Base-by-base conservation (phyloP, 169 alveolate species). In the Babesia bovis region DNA sequence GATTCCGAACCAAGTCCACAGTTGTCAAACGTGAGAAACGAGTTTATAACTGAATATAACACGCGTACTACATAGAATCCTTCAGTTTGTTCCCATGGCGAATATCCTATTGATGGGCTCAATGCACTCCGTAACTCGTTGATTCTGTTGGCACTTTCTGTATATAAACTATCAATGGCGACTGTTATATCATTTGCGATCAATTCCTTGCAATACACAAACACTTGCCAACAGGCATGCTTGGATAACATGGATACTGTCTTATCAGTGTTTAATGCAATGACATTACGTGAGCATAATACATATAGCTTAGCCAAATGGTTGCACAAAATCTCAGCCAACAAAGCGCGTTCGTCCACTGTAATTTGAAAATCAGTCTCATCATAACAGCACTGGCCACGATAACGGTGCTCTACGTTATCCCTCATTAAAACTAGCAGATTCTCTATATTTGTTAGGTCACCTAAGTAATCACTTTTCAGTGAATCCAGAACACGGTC, bases 21-120 rank as follows among this genome's bases (percentile, higher is more conserved):
- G 55, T 76, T 76, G 23, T 57, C 85, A 12, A 76, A 55, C 25
- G 85, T 76, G 33, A 76, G 38, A 33, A 50, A 76, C 38, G 85
- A 66, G 49, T 76, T 57, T 55, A 76, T 25, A 3, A 58, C 23
- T 32, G 70, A 56, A 30, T 42, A 76, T 33, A 76, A 45, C 45
- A 76, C 81, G 10, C 79, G 56, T 1, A 52, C 35, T 10, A 63
- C 74, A 26, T 66, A 76, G 38, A 52, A 61, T 17, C 55, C 52
- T 21, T 76, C 85, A 12, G 82, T 47, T n/a, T 28, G 21, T 2
- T 13, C 15, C 59, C 57, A 50, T 35, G n/a, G 26, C 4, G n/a
- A 21, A 25, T 35, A 0, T 13, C 4, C 61, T 2, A 52, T 9
- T 35, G 69, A 57, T 10, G 72, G 56, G 33, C 45, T 32, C 19